A percentile compares a stretch with the other conserved stretches of the same genome.
Conservation (phyloP, 768 basidiomycete species). For the Inosperma sp. region DNA sequence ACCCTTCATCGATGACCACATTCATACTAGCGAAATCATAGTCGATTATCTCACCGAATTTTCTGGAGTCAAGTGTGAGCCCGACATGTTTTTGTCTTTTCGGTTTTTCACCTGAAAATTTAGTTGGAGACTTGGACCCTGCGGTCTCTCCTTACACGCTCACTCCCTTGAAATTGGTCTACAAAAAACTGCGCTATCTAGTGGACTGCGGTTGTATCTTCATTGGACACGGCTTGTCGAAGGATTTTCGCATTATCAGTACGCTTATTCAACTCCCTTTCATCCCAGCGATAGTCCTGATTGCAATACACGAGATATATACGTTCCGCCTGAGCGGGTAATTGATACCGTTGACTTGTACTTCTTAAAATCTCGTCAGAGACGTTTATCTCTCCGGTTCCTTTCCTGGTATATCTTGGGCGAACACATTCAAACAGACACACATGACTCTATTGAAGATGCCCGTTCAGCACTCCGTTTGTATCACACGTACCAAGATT, state of each 20-base stretch:
- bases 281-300: neutral
- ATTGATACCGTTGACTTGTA: slow-evolving; percentile 98
- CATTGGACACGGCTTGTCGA: slow-evolving; percentile 93
- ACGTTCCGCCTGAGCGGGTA: slow-evolving; percentile 91
- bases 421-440: slow-evolving; percentile 88
- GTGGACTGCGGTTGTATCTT: slow-evolving; percentile 96
- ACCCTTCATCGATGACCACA: slow-evolving; percentile 98
- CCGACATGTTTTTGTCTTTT: neutral
- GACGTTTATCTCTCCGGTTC: slow-evolving; percentile 88
- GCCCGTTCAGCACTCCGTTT: slow-evolving; percentile 80
- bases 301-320: slow-evolving; percentile 61
- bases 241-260: slow-evolving; percentile 99
- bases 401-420: slow-evolving; percentile 91
- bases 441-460: slow-evolving; percentile 98
- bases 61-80: slow-evolving; percentile 89
- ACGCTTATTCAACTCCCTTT: slow-evolving; percentile 26
- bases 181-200: slow-evolving; percentile 91
- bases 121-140: slow-evolving; percentile 92
- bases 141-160: slow-evolving; percentile 78
- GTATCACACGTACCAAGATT: slow-evolving; percentile 74
- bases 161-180: slow-evolving; percentile 95
- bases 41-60: slow-evolving; percentile 97
- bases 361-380: slow-evolving; percentile 73
- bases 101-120: neutral
- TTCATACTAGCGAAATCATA: slow-evolving; percentile 91